Conservation (phyloP, 1,284 basidiomycete species). For the Cutaneotrichosporon mucoides region DNA sequence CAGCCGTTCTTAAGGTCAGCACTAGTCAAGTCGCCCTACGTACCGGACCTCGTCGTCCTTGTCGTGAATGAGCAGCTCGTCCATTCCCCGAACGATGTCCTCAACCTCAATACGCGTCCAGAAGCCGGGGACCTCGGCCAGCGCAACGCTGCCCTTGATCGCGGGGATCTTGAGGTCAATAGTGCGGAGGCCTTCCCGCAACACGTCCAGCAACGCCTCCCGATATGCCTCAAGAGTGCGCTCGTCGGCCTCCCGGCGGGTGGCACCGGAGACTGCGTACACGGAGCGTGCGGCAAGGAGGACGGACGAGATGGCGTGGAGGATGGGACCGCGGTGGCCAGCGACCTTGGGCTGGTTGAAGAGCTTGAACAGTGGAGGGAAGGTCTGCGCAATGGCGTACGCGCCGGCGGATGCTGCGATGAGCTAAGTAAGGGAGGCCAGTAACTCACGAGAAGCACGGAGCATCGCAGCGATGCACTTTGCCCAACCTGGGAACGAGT, state of each 20-base stretch:
- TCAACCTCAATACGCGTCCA: conserved; percentile 68
- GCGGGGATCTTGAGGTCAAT: conserved; percentile 56
- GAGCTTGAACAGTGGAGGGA: conserved; percentile 69
- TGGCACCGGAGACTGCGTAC: conserved; percentile 29
- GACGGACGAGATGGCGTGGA: conserved; percentile 56
- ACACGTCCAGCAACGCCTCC: conserved; percentile 59
- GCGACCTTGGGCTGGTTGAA: conserved; percentile 75
- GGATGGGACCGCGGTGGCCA: conserved; percentile 65
- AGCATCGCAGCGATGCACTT: conserved; percentile 74
- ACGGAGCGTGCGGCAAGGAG: conserved; percentile 44
- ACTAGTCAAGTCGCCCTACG: conserved; percentile 1
- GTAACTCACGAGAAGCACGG: conserved; percentile 64
- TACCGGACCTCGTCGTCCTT: conserved; percentile 56
- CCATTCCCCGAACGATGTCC: conserved; percentile 71
- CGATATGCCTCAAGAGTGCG: conserved; percentile 62
- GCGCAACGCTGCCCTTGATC: conserved; percentile 57
- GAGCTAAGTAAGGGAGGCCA: neutral
- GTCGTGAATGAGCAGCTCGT: conserved; percentile 62
- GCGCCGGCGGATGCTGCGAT: conserved; percentile 63
- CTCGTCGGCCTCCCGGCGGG: conserved; percentile 34
- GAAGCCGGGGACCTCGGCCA: conserved; percentile 63
- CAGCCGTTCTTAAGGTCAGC: conserved; percentile 56
- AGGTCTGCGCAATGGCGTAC: conserved; percentile 62
- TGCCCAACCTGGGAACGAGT: conserved; percentile 75
- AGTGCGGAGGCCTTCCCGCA: conserved; percentile 42